Conservation (phyloP, 805 yeast genomes). For the Wickerhamiella alocasiicola region DNA sequence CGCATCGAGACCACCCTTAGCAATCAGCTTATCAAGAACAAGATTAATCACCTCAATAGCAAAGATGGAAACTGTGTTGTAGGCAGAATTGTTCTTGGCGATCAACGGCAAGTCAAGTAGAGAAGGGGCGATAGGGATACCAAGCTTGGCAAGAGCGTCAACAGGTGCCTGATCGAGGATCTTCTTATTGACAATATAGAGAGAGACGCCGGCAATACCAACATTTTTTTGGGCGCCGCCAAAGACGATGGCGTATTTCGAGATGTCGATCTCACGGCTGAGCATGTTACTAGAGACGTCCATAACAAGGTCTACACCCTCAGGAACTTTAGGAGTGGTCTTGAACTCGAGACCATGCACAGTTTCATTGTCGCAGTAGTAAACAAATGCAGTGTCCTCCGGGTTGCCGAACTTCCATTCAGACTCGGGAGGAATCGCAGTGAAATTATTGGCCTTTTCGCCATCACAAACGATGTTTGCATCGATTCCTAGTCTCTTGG, state of each 20-base stretch:
- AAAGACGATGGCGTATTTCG: conserved; percentile 77
- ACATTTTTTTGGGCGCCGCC: conserved; percentile 99
- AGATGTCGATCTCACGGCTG: conserved; percentile 66
- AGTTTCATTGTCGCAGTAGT: conserved; percentile 93
- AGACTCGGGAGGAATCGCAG: conserved; percentile 50
- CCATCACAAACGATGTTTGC: conserved; percentile 58
- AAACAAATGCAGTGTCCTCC: conserved; percentile 68
- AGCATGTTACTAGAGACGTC: conserved; percentile 92
- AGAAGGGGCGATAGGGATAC: conserved; percentile 75
- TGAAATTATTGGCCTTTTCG: conserved; percentile 44
- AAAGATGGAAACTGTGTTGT: conserved; percentile 92
- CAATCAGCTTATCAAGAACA: conserved; percentile 51
- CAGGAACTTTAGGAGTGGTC: conserved; percentile 41
- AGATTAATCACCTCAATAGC: conserved; percentile 76
- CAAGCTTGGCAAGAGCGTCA: conserved; percentile 43
- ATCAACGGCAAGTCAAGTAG: conserved; percentile 80
- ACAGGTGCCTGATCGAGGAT: conserved; percentile 52
- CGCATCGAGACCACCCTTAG: conserved; percentile 56
- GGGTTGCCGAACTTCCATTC: conserved; percentile 50
- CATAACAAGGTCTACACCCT: conserved; percentile 69
- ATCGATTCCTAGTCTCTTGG: conserved; percentile 66
- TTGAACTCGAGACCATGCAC: conserved; percentile 89
- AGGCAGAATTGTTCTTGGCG: conserved; percentile 79
- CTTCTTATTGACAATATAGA: conserved; percentile 77
- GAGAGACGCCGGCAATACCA: conserved; percentile 90